These are phyloP conservation scores for Infundibulicybe gibba DNA, from an alignment of 768 basidiomycete species.

Conservation along the genomic window DNA sequence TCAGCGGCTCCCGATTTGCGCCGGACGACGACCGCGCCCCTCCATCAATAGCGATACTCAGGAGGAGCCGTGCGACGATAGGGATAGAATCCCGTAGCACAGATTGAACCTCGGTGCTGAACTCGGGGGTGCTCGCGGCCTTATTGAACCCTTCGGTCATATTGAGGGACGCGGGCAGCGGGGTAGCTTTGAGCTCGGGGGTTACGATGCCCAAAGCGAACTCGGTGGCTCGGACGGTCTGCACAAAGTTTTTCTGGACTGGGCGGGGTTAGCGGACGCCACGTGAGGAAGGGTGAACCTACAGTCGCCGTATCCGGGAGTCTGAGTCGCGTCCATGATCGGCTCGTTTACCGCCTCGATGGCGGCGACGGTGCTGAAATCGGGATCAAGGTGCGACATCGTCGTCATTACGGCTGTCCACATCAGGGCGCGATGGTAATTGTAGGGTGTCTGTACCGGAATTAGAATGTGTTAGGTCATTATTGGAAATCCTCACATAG, in stretches of 20 bases:
- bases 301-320: conserved; percentile 73
- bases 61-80: conserved; percentile 29
- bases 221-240: conserved; percentile 65
- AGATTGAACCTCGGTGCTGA: conserved; percentile 20
- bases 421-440: conserved; percentile 75
- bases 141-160: conserved; percentile 20
- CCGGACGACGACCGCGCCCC: conserved; percentile 5
- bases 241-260: conserved; percentile 73
- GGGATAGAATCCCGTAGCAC: conserved; percentile 32
- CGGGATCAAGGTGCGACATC: conserved; percentile 65
- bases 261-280: conserved; percentile 3
- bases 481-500: conserved; percentile 45
- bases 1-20: conserved; percentile 14
- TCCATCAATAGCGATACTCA: conserved; percentile 17
- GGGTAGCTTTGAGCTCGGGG: conserved; percentile 19
- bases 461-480: neutral
- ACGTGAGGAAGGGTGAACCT: conserved; percentile 14
- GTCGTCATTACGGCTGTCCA: conserved; percentile 82
- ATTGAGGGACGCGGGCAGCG: conserved; percentile 6
- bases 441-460: conserved; percentile 50
- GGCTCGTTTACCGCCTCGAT: conserved; percentile 81
- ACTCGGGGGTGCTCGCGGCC: conserved; percentile 13
- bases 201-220: conserved; percentile 51
- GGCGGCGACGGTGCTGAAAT: conserved; percentile 60
- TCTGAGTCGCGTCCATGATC: conserved; percentile 63